Evolutionary conservation across 306 rosid genomes (phyloP).

Genomic region (Prunus armeniaca): DNA sequence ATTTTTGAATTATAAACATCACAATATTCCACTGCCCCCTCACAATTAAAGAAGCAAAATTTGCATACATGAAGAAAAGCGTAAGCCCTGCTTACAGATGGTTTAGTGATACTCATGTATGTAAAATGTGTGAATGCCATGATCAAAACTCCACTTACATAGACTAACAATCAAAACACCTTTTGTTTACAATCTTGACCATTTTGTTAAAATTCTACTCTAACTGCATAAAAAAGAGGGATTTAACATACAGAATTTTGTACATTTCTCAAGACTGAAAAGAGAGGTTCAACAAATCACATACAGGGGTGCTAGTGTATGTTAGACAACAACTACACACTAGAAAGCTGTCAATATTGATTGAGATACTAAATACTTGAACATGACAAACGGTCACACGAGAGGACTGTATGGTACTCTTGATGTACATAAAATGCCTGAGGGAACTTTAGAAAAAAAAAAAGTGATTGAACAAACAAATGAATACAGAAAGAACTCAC

Average conservation of each 20-base stretch:
- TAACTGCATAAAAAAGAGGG: background rate
- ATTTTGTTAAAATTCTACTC: background rate
- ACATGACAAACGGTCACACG: background rate
- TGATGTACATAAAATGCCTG: background rate
- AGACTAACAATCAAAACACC: background rate
- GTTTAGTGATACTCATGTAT: background rate
- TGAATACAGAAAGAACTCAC: constrained; percentile 30
- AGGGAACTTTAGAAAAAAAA: background rate
- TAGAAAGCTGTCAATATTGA: background rate
- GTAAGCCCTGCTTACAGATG: background rate
- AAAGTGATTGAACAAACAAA: background rate
- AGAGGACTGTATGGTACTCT: background rate
- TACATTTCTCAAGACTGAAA: background rate
- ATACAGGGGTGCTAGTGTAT: background rate
- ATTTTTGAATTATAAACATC: constrained; percentile 4
- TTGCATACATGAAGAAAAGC: background rate
- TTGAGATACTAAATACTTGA: background rate
- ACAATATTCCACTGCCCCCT: background rate
- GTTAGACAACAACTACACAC: background rate
- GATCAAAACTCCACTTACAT: background rate
- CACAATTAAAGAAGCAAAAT: background rate
- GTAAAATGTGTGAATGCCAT: background rate
- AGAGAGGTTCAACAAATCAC: background rate
- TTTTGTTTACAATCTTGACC: background rate
- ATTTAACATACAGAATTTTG: background rate